Evolutionary conservation across 345 rosid species (phyloP).

Genomic region (Moricandia moricandioides): DNA sequence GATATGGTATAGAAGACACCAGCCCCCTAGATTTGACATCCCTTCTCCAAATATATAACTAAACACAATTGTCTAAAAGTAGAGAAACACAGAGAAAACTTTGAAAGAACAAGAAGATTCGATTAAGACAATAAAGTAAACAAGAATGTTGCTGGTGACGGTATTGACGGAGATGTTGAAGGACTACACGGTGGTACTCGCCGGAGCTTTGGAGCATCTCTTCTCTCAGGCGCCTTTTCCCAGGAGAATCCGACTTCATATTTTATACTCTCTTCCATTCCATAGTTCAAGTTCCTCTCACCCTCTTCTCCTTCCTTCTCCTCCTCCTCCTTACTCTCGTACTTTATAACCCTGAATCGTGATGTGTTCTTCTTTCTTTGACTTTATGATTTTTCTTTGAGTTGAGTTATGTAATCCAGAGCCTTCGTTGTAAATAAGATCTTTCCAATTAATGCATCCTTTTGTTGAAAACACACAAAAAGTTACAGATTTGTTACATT

Average conservation of each 20-base stretch:
- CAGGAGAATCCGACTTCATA: conserved; percentile 70
- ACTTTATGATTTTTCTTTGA: not conserved
- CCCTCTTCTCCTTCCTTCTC: conserved; percentile 23
- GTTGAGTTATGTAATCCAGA: not conserved
- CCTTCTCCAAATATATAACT: conserved; percentile 1
- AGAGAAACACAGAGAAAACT: not conserved
- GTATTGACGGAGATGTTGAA: conserved; percentile 67
- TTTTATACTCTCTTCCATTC: conserved; percentile 69
- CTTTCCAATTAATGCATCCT: not conserved
- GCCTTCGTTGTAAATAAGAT: conserved; percentile 8
- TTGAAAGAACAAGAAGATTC: not conserved
- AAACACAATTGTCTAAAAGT: not conserved
- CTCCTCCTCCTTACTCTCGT: conserved; percentile 3
- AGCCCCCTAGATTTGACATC: conserved; percentile 30
- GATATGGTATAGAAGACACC: conserved; percentile 15
- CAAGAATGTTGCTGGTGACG: conserved; percentile 66
- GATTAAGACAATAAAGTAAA: not conserved
- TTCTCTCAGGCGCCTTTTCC: conserved; percentile 73
- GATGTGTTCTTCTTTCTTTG: not conserved
- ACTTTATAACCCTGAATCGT: not conserved
- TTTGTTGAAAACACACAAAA: not conserved
- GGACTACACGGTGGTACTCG: conserved; percentile 80
- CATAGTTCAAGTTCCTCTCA: conserved; percentile 36
- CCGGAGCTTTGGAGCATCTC: conserved; percentile 65
- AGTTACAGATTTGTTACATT: not conserved